These are phyloP conservation scores for Ceratopteris richardii DNA, from an alignment of 75 land plant species.

Conservation along the genomic window DNA sequence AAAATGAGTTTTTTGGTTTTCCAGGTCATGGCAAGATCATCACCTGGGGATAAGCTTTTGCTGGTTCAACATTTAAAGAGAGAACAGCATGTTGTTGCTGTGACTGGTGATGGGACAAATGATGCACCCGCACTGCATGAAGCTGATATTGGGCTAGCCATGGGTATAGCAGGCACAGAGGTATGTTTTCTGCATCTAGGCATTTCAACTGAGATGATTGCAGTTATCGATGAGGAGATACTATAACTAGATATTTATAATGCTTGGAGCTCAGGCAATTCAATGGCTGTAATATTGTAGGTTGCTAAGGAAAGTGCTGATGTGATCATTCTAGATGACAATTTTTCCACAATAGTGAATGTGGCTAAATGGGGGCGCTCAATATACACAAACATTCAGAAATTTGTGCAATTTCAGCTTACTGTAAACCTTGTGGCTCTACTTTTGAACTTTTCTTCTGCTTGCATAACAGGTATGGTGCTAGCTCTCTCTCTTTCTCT, in stretches of 20 bases:
- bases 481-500: no score
- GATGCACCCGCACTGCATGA: conserved; percentile 69
- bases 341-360: conserved; percentile 84
- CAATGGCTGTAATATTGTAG: conserved; percentile 31
- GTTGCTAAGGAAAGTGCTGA: conserved; percentile 99
- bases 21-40: conserved; percentile 73
- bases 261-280: no score
- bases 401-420: conserved; percentile 97
- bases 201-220: background rate
- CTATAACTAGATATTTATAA: no score
- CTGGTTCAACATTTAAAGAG: conserved; percentile 50
- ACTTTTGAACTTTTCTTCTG: conserved; percentile 82
- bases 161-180: conserved; percentile 90
- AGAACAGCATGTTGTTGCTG: conserved; percentile 61
- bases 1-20: no score
- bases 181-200: background rate
- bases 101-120: conserved; percentile 74
- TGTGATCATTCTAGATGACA: conserved; percentile 90
- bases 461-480: conserved; percentile 78
- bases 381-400: conserved; percentile 94
- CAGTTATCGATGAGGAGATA: no score
- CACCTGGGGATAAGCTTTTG: conserved; percentile 52
- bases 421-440: conserved; percentile 95
- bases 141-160: conserved; percentile 86
- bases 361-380: conserved; percentile 99